A percentile compares a stretch with the other conserved stretches of the same genome.
phyloP scores from a whole-genome alignment of 768 basidiomycete species.

The Pleurotus cornucopiae region DNA sequence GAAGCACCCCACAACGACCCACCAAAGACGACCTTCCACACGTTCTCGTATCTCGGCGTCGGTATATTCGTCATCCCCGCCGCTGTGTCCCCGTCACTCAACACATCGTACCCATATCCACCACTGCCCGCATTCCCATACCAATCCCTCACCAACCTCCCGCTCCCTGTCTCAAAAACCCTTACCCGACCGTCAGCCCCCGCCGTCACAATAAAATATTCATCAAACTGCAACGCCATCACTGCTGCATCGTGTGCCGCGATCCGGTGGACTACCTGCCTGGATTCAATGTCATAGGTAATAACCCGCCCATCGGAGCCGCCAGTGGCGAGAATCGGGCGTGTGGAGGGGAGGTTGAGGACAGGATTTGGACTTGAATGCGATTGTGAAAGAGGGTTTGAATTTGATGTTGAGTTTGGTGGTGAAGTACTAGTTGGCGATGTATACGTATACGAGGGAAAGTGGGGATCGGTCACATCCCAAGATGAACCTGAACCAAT shows the following conservation, averaged over 20 bases:
- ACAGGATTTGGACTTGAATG: slow-evolving; percentile 47
- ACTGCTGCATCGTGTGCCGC: slow-evolving; percentile 88
- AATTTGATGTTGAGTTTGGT: no score
- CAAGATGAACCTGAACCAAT: no score
- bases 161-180: slow-evolving; percentile 65
- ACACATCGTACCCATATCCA: background rate
- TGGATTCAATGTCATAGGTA: slow-evolving; percentile 35
- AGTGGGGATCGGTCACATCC: no score
- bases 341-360: slow-evolving; percentile 12
- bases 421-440: no score
- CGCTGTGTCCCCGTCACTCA: slow-evolving; percentile 10
- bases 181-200: slow-evolving; percentile 84
- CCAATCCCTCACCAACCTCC: slow-evolving; percentile 26
- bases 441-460: no score
- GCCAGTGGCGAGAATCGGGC: slow-evolving; percentile 64
- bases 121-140: background rate
- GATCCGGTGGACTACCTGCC: slow-evolving; percentile 54
- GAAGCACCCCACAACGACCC: slow-evolving; percentile 18
- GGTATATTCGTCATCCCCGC: slow-evolving; percentile 47
- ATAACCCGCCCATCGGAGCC: slow-evolving; percentile 80
- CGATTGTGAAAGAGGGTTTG: no score
- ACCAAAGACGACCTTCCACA: slow-evolving; percentile 83
- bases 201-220: slow-evolving; percentile 74
- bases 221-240: slow-evolving; percentile 85
- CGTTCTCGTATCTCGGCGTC: slow-evolving; percentile 64